phyloP scores from a whole-genome alignment of 345 rosid genomes.

The Carallia pectinifolia region DNA sequence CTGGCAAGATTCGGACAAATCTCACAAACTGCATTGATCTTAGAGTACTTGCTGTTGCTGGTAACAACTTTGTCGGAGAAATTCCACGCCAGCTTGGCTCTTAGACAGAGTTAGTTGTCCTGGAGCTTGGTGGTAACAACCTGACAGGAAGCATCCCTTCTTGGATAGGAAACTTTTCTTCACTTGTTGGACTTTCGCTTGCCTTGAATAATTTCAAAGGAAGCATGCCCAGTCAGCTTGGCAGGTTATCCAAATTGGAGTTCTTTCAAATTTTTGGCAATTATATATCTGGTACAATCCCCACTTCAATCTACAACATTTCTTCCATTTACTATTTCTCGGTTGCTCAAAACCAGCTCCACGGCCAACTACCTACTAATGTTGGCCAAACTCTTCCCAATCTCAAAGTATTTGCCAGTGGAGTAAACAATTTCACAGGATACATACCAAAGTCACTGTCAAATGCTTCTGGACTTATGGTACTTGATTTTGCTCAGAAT shows the following conservation, averaged over 20 bases:
- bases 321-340: conserved; percentile 11
- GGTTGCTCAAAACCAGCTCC: conserved; percentile 14
- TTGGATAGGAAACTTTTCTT: conserved; percentile 8
- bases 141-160: conserved; percentile 10
- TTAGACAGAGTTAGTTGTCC: neutral
- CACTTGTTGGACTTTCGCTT: neutral
- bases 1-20: conserved; percentile 9
- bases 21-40: conserved; percentile 9
- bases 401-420: neutral
- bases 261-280: conserved; percentile 12
- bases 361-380: conserved; percentile 19
- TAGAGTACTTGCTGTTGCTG: neutral
- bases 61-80: conserved; percentile 2
- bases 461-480: conserved; percentile 12
- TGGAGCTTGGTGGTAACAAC: neutral
- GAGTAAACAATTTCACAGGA: conserved; percentile 1
- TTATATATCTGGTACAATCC: conserved; percentile 16
- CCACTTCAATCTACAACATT: conserved; percentile 18
- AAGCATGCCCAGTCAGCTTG: conserved; percentile 15
- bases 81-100: conserved; percentile 13
- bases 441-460: conserved; percentile 6
- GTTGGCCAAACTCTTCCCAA: conserved; percentile 17
- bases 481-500: neutral
- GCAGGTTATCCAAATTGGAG: conserved; percentile 5
- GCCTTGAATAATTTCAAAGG: neutral